Base-by-base conservation (phyloP, 306 rosid genomes). In the Quillaja saponaria region DNA sequence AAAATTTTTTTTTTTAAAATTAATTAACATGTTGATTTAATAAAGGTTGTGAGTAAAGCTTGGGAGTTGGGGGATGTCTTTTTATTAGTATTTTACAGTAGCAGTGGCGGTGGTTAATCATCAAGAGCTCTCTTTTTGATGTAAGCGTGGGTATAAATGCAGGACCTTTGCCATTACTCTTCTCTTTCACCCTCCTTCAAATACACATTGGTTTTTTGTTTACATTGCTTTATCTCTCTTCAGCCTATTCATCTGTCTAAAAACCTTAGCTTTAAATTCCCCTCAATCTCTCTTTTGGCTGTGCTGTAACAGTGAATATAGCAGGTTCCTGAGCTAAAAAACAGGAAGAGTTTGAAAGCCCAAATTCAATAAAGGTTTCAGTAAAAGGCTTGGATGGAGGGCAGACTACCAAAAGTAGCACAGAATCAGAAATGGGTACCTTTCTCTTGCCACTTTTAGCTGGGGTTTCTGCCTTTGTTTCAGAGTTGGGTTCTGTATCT, bases 21-120 rank as follows among this genome's bases (percentile, higher is more conserved):
- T 57, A 80, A 80, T 59, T 49, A 75, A 68, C 52, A 45, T 20
- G 51, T 21, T 15, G 68, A 68, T 65, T 66, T 71, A 66, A 64
- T 58, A 59, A 64, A 64, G 61, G 58, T 60, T 39, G 62, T 53
- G 72, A 57, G 61, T 52, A 6, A 45, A 64, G 74, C 69, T 68
- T 68, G 40, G 31, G 4, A 39, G 74, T 66, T 68, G 65, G 40
- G 31, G 4, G 6, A 48, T 49, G 71, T 71, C 19, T 28, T 38
- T 49, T 20, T 71, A 65, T 68, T 56, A 66, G 20, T 80, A 74
- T 75, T 71, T 65, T 76, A 71, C 81, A 35, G 82, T 70, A 13
- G 82, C 84, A 79, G 83, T 73, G 90, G 83, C 89, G 94, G 94
- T 83, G 95, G 96, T 89, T 87, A 92, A 87, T 92, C 96, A 92